These are phyloP conservation scores for Dichotomopilus funicola DNA, from an alignment of 2,329 filamentous ascomycete genomes.

Conservation along the genomic window DNA sequence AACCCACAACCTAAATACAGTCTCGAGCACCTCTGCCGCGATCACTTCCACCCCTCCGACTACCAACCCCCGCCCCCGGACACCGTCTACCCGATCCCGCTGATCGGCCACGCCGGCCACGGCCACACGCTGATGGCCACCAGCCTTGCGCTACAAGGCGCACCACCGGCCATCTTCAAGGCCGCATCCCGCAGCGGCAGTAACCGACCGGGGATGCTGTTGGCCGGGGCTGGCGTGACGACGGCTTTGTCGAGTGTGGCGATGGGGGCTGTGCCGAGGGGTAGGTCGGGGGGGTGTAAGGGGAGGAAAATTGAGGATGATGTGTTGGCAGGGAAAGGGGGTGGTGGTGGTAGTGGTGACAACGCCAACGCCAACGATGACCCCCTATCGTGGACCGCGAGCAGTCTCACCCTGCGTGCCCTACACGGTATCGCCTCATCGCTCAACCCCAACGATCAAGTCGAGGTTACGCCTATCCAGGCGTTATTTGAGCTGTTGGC, in stretches of 20 bases:
- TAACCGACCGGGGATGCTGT: slow-evolving; percentile 23
- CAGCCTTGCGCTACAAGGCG: slow-evolving; percentile 36
- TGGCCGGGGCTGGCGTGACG: not conserved
- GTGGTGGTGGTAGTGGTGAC: not conserved
- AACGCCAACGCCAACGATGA: not conserved
- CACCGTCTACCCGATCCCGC: slow-evolving; percentile 24
- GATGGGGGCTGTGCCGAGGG: no score
- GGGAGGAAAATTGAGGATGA: no score
- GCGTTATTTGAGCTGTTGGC: slow-evolving; percentile 48
- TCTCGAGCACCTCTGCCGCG: slow-evolving; percentile 48
- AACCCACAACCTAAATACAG: slow-evolving; percentile 25
- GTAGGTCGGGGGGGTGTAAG: no score
- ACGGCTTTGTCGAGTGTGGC: not conserved
- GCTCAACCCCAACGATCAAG: slow-evolving; percentile 36
- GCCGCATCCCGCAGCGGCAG: not conserved
- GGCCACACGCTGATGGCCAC: slow-evolving; percentile 42
- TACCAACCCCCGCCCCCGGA: slow-evolving; percentile 29
- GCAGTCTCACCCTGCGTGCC: slow-evolving; percentile 36
- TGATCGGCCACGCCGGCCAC: not conserved
- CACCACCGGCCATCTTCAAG: slow-evolving; percentile 17
- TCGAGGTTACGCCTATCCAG: slow-evolving; percentile 46
- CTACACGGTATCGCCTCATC: slow-evolving; percentile 41
- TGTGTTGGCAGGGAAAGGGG: no score
- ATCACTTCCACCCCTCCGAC: slow-evolving; percentile 40
- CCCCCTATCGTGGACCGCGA: slow-evolving; percentile 32